Evolutionary conservation across 2,329 filamentous ascomycete species (phyloP).

Genomic region (Pseudopyricularia cyperi): DNA sequence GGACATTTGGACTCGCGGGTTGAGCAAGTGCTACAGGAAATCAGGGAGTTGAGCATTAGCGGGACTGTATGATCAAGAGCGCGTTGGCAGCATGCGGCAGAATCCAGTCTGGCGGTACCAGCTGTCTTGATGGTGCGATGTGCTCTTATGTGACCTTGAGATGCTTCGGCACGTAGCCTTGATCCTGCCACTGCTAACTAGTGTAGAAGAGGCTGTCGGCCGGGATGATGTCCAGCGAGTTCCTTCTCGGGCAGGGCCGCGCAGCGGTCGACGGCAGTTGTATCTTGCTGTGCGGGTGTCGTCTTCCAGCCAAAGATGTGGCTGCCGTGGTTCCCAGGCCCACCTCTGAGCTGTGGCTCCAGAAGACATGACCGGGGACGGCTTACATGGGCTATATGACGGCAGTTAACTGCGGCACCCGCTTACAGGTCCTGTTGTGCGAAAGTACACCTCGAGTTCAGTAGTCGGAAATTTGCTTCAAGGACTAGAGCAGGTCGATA

Average conservation of each 20-base stretch:
- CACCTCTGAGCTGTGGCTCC: constrained; percentile 10
- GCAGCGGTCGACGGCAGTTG: constrained; percentile 10
- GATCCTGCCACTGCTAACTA: too few species aligned
- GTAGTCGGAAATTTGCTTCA: constrained; percentile 23
- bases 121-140: too few species aligned
- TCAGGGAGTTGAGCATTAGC: constrained; percentile 88
- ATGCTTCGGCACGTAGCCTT: too few species aligned
- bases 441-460: constrained; percentile 10
- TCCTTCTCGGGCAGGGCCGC: too few species aligned
- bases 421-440: constrained; percentile 8
- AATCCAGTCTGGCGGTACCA: background rate
- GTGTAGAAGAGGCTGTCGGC: background rate
- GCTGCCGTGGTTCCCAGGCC: constrained; percentile 12
- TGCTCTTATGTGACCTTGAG: too few species aligned
- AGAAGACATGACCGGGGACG: too few species aligned
- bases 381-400: too few species aligned
- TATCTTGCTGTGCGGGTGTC: too few species aligned
- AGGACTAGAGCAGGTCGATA: constrained; percentile 8
- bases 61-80: constrained; percentile 46
- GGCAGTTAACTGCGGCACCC: constrained; percentile 7
- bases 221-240: background rate
- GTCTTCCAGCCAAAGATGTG: constrained; percentile 12
- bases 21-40: constrained; percentile 93
- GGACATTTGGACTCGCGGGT: constrained; percentile 85
- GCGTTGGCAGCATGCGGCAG: background rate